Percentiles rank a stretch among this genome's conserved stretches.
Evolutionary conservation across 805 yeast species (phyloP).

Genomic region (Saturnispora silvae): DNA sequence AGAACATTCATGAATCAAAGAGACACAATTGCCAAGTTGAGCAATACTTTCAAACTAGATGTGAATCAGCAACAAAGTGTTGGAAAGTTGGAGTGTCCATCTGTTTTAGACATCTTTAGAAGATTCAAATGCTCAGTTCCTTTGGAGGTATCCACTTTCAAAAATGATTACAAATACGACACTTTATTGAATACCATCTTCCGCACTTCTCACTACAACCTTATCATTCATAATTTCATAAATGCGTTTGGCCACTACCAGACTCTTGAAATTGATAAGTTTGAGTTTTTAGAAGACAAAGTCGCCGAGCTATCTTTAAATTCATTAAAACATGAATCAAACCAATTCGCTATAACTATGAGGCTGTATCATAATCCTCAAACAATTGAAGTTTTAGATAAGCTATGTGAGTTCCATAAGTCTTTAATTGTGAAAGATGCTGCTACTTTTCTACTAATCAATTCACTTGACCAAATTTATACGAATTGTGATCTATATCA

Average conservation of each 20-base stretch:
- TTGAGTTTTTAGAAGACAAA: background rate
- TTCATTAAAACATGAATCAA: background rate
- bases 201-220: slow-evolving; percentile 9
- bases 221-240: background rate
- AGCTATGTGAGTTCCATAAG: background rate
- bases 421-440: slow-evolving; percentile 5
- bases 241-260: background rate
- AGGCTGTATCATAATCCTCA: slow-evolving; percentile 2
- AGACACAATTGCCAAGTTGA: slow-evolving; percentile 4
- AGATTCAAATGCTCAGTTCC: slow-evolving; percentile 15
- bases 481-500: slow-evolving; percentile 8
- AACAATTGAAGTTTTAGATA: background rate
- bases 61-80: background rate
- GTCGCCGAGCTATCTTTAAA: background rate
- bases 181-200: slow-evolving; percentile 10
- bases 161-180: slow-evolving; percentile 12
- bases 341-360: background rate
- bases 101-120: slow-evolving; percentile 9
- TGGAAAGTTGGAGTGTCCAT: slow-evolving; percentile 2
- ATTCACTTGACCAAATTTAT: slow-evolving; percentile 2
- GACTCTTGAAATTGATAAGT: background rate
- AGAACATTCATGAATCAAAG: slow-evolving; percentile 5
- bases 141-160: slow-evolving; percentile 17
- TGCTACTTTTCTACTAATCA: slow-evolving; percentile 7
- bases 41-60: slow-evolving; percentile 5